These are phyloP conservation scores for Fusarium euwallaceae DNA, from an alignment of 2,329 filamentous ascomycete species.

Conservation along the genomic window DNA sequence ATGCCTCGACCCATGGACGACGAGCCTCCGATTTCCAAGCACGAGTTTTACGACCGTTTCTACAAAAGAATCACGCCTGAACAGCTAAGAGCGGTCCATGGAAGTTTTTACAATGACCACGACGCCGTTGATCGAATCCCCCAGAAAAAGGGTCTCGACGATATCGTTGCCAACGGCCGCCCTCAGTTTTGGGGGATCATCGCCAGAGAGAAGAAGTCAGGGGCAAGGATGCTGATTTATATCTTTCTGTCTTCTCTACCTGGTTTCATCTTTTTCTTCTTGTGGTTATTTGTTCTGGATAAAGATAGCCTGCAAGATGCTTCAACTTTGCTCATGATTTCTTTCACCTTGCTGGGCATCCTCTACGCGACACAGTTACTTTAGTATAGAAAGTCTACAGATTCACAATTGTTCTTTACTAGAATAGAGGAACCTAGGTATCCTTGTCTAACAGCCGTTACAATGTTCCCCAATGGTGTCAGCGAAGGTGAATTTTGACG, in stretches of 20 bases:
- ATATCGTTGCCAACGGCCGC: background rate
- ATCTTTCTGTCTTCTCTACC: fast-evolving
- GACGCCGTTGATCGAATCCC: background rate
- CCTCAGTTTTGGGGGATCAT: background rate
- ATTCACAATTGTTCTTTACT: fast-evolving
- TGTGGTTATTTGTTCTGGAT: background rate
- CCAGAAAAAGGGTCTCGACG: background rate
- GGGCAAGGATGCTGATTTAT: background rate
- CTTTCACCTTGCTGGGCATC: background rate
- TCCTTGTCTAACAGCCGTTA: fast-evolving
- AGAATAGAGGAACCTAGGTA: background rate
- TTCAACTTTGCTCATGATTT: background rate
- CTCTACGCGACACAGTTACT: background rate
- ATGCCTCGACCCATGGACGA: background rate
- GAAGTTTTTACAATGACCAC: background rate
- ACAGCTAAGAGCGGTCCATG: background rate
- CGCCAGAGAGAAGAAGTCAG: background rate
- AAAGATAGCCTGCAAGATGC: background rate
- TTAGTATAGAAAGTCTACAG: background rate
- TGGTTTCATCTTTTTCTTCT: background rate
- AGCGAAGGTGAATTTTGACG: background rate
- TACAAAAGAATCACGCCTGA: background rate
- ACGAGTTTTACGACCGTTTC: background rate
- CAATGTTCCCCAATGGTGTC: background rate
- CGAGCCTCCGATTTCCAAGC: background rate